These are phyloP conservation scores for Silene uniflora DNA, from an alignment of 148 eudicot species.

Conservation along the genomic window DNA sequence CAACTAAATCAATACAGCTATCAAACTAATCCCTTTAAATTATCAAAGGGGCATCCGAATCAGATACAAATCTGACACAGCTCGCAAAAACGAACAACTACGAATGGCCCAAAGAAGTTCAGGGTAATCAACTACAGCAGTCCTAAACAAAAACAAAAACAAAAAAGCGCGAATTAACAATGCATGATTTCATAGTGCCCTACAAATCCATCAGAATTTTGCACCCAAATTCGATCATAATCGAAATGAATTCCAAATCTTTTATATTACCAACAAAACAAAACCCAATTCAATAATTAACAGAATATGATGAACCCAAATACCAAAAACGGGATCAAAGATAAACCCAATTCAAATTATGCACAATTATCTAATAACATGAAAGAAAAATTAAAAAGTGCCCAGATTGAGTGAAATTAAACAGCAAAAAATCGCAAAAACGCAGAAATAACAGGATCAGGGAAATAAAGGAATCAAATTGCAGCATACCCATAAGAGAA, in stretches of 20 bases:
- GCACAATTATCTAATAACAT: not conserved
- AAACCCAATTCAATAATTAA: not conserved
- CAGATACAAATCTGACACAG: no score
- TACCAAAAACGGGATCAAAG: not conserved
- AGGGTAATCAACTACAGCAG: not conserved
- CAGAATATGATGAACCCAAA: not conserved
- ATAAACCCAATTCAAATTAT: not conserved
- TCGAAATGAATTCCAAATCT: not conserved
- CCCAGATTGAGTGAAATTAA: not conserved
- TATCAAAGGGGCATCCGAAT: no score
- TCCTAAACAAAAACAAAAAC: not conserved
- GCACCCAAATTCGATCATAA: not conserved
- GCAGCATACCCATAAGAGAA: not conserved
- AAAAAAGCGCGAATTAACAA: not conserved
- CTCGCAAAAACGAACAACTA: no score
- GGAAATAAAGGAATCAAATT: not conserved
- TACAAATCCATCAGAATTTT: not conserved
- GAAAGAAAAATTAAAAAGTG: not conserved
- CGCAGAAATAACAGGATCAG: slow-evolving; percentile 1
- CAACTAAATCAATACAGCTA: not conserved
- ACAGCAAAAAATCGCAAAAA: not conserved
- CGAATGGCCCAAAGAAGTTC: not conserved
- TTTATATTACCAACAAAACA: not conserved
- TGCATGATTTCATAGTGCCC: not conserved
- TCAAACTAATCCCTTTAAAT: not conserved